phyloP scores from a whole-genome alignment of 2,329 filamentous ascomycete species.

The Aspergillus ustus region DNA sequence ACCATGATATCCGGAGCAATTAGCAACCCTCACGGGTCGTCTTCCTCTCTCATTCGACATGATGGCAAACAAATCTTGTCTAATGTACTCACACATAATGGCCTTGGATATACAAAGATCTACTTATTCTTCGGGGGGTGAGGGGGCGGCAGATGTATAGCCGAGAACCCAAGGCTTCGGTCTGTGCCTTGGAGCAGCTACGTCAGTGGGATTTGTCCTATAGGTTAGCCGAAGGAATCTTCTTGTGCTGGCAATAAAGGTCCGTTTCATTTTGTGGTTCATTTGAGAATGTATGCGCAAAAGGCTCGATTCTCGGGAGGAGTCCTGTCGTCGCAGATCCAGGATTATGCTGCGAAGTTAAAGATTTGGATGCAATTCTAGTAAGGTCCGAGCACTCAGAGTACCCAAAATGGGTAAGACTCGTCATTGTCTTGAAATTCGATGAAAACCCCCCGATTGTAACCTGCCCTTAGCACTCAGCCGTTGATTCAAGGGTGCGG shows the following conservation, averaged over 20 bases:
- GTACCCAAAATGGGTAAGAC: no score
- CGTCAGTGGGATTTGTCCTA: background rate
- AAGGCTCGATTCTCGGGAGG: no score
- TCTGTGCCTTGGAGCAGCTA: background rate
- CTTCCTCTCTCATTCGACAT: constrained; percentile 5
- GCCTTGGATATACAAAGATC: constrained; percentile 3
- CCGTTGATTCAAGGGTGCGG: no score
- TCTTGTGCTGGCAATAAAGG: background rate
- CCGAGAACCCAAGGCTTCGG: constrained; percentile 11
- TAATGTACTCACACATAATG: background rate
- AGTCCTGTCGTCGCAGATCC: no score
- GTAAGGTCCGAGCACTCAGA: no score
- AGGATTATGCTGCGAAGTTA: no score
- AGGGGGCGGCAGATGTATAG: constrained; percentile 11
- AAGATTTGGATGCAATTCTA: no score
- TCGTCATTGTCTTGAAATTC: no score
- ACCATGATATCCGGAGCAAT: constrained; percentile 41
- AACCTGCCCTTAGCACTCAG: no score
- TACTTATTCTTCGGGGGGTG: constrained; percentile 1
- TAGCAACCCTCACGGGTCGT: constrained; percentile 38
- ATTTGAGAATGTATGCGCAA: no score
- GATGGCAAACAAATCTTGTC: background rate
- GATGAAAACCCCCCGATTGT: no score
- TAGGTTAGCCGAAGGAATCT: background rate
- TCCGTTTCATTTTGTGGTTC: no score